These are phyloP conservation scores for Fallopia convolvulus DNA, from an alignment of 148 eudicot genomes.

Conservation along the genomic window DNA sequence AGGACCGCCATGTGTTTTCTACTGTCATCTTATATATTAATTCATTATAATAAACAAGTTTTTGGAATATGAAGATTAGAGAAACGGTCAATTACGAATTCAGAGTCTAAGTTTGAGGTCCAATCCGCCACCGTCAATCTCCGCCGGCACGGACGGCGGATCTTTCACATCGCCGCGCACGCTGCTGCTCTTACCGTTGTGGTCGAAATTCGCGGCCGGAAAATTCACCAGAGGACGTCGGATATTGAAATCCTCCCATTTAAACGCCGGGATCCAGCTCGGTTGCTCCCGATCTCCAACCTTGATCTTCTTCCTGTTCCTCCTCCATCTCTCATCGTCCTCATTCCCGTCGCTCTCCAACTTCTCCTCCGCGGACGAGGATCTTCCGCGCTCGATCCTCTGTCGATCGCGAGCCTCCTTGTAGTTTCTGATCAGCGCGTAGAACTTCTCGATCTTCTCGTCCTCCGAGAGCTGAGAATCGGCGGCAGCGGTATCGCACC, in stretches of 20 bases:
- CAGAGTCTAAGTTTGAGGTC: background rate
- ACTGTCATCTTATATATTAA: background rate
- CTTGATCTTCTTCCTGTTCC: background rate
- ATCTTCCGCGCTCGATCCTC: background rate
- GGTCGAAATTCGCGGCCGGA: background rate
- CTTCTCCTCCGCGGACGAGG: background rate
- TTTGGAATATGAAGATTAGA: background rate
- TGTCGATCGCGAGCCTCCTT: slow-evolving; percentile 21
- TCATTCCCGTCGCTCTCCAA: background rate
- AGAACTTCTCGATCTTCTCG: slow-evolving; percentile 36
- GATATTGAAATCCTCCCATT: slow-evolving; percentile 25
- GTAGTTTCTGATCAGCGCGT: slow-evolving; percentile 25
- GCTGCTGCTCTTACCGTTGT: background rate
- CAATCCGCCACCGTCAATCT: background rate
- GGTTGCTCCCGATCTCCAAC: background rate
- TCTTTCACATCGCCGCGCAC: background rate
- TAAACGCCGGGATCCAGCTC: slow-evolving; percentile 25
- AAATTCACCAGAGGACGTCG: background rate
- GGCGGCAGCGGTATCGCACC: background rate
- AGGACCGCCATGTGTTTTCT: background rate
- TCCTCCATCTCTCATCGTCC: too few relatives aligned
- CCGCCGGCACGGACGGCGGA: background rate
- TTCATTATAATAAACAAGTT: background rate
- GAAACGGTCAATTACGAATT: background rate
- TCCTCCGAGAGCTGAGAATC: slow-evolving; percentile 13